A percentile compares a stretch with the other conserved stretches of the same genome.
Conservation (phyloP, 139 green algal genomes). For the Deuterostichococcus epilithicus region DNA sequence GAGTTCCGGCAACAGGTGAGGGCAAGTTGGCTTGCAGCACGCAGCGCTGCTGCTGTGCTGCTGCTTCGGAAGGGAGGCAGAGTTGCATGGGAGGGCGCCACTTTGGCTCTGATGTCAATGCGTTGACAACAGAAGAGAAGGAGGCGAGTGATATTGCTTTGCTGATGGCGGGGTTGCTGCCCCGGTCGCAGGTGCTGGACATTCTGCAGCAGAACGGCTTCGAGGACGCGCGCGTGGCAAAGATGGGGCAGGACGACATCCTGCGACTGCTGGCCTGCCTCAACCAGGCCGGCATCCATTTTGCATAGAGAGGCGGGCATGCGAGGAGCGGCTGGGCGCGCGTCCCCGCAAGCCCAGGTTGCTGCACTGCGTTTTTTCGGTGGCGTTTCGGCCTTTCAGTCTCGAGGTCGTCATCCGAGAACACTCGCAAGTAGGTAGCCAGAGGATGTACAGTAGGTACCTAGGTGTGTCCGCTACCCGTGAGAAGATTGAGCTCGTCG, state of each 20-base stretch:
- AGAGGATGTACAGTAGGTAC: too few species aligned
- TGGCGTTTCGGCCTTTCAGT: too few species aligned
- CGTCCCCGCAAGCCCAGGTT: too few species aligned
- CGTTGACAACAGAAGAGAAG: conserved; percentile 59
- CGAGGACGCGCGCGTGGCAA: conserved; percentile 74
- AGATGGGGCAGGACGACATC: conserved; percentile 96
- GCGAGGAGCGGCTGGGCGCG: too few species aligned
- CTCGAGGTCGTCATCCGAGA: too few species aligned
- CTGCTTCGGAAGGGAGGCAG: not conserved
- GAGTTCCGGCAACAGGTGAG: conserved; percentile 2
- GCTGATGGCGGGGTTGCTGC: conserved; percentile 18
- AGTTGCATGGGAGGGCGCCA: not conserved
- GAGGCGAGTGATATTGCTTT: too few species aligned
- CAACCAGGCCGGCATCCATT: conserved; percentile 92
- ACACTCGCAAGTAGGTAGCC: too few species aligned
- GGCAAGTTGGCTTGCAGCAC: not conserved
- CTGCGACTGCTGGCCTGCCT: conserved; percentile 87
- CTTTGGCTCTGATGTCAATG: not conserved
- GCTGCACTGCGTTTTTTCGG: too few species aligned
- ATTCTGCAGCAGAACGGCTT: conserved; percentile 67
- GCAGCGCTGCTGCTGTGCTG: not conserved
- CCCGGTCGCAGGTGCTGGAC: conserved; percentile 31
- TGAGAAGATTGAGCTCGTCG: too few species aligned
- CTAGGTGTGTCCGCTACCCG: too few species aligned
- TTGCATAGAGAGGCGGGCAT: too few species aligned